Base-by-base conservation (phyloP, 257 asterid genomes). In the Thymus quinquecostatus region DNA sequence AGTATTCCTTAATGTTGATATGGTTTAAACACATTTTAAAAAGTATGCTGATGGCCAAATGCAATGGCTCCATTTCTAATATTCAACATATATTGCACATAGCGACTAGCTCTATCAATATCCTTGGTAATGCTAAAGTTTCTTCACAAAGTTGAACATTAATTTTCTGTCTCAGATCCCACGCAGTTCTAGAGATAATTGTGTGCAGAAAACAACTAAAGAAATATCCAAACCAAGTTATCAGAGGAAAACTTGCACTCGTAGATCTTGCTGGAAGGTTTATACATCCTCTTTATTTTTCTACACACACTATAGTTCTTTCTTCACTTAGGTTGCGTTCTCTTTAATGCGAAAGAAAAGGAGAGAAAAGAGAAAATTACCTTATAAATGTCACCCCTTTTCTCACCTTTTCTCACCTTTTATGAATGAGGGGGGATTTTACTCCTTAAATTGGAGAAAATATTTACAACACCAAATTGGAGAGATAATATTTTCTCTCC, bases 241-340 rank as follows among this genome's bases (percentile, higher is more conserved):
- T 89, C 68, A 87, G 80, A 81, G 98, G 97, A 82, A 93, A 87
- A 76, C 92, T 93, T 68, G 95, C 97, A 60, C 86, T 93, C 57
- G 98, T 93, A 69, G 98, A 93, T 87, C 97, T 93, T 82, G 98
- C 98, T 80, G 98, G 98, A 86, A 93, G 98, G 98, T 93, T 63
- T 45, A 82, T 51, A 29, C 69, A 47, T 74, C 54, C 69, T 8
- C 56, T 65, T 56, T 38, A 78, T 77, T 28, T 68, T 78, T 43
- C 48, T 79, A 64, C 59, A 41, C 41, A 49, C 53, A 32, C 60
- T 71, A 57, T 44, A n/a, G 51, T 38, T 47, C 51, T 65, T 60
- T 75, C 68, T 73, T 67, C 32, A 65, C 61, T 73, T 65, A 40
- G 21, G 21, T 21, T 21, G 21, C 21, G 21, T 21, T 21, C 21